Conservation (phyloP, 176 grass and related monocot genomes). For the Zoysia pacifica region DNA sequence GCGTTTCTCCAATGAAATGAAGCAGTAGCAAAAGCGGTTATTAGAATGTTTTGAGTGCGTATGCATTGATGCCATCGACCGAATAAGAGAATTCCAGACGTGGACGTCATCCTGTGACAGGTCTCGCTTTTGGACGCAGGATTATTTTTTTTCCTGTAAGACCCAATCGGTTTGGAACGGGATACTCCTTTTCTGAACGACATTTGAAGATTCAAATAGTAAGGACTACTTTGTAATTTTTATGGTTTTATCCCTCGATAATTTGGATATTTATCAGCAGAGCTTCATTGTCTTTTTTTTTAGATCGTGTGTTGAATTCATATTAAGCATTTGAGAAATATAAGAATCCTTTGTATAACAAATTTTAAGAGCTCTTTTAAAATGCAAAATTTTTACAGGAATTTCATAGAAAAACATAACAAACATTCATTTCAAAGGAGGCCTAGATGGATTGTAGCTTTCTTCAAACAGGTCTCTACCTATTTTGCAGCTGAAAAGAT, state of each 20-base stretch:
- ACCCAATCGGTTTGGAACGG: background rate
- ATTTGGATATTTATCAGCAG: background rate
- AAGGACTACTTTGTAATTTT: background rate
- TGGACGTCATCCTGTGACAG: background rate
- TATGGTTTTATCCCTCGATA: background rate
- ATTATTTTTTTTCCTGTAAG: background rate
- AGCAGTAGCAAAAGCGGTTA: conserved; percentile 10
- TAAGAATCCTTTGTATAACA: background rate
- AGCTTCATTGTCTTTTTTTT: background rate
- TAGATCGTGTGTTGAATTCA: no score
- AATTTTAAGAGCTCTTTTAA: no score
- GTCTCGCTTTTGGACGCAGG: background rate
- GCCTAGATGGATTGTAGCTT: background rate
- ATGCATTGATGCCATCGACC: conserved; percentile 53
- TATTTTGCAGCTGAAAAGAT: background rate
- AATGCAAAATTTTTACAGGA: no score
- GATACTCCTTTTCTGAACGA: background rate
- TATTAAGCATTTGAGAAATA: no score
- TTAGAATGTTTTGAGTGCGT: conserved; percentile 4
- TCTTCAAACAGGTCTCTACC: background rate
- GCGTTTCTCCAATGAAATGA: background rate
- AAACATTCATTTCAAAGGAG: no score
- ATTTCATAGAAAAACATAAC: no score
- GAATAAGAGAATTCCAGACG: conserved; percentile 33
- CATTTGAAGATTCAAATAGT: background rate